Conservation (phyloP, 2,329 filamentous ascomycete species). For the Monosporascus cannonballus region DNA sequence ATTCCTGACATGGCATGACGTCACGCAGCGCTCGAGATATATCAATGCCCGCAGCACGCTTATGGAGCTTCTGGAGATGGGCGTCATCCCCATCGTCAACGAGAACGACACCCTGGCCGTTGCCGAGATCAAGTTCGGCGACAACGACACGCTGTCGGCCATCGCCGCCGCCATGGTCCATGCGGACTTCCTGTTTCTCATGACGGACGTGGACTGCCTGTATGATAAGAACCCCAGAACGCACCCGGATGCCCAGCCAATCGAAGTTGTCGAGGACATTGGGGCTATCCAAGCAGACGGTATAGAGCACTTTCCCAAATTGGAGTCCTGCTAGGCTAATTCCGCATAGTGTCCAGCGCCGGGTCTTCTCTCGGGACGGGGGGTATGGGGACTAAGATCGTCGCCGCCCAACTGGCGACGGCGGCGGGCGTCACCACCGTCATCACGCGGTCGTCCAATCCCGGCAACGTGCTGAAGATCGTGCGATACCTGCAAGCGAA, state of each 20-base stretch:
- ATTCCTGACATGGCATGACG: background rate
- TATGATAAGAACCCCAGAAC: slow-evolving; percentile 93
- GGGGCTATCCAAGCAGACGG: slow-evolving; percentile 73
- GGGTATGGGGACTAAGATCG: slow-evolving; percentile 96
- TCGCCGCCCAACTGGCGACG: slow-evolving; percentile 84
- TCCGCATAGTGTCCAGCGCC: slow-evolving; percentile 67
- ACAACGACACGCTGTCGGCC: slow-evolving; percentile 95
- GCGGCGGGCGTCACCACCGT: slow-evolving; percentile 93
- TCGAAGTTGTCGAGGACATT: slow-evolving; percentile 90
- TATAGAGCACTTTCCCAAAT: slow-evolving; percentile 25
- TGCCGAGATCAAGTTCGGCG: slow-evolving; percentile 98
- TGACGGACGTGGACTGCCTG: slow-evolving; percentile 97
- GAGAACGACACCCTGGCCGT: slow-evolving; percentile 97
- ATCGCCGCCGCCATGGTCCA: slow-evolving; percentile 97
- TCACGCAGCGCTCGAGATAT: slow-evolving; percentile 72
- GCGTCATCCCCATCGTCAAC: slow-evolving; percentile 96
- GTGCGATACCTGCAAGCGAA: slow-evolving; percentile 70
- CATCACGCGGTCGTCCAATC: slow-evolving; percentile 89
- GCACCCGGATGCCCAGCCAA: slow-evolving; percentile 78
- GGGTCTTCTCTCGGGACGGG: slow-evolving; percentile 88
- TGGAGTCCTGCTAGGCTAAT: background rate
- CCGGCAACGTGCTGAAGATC: slow-evolving; percentile 84
- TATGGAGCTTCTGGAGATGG: slow-evolving; percentile 82
- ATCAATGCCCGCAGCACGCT: slow-evolving; percentile 96
- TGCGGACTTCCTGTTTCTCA: slow-evolving; percentile 92